Conservation (phyloP, 78 protist genomes). For the Chrysochromulina parva region DNA sequence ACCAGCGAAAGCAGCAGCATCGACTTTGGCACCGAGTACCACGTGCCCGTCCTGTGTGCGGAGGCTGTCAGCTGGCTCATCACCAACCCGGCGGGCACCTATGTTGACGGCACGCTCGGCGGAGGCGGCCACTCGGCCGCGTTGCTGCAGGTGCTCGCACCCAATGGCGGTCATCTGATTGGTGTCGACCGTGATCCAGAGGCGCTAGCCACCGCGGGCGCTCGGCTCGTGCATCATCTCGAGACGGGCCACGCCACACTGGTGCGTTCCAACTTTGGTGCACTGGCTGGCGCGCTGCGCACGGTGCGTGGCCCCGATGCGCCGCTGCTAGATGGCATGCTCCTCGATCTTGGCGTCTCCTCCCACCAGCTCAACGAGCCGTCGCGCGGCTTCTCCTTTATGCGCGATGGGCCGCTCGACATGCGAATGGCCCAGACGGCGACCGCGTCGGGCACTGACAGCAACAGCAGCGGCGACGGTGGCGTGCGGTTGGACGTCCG, state of each 20-base stretch:
- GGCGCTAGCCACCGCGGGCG: neutral
- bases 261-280: neutral
- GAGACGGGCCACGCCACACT: neutral
- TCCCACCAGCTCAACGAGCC: conserved; percentile 12
- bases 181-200: conserved; percentile 20
- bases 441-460: neutral
- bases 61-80: neutral
- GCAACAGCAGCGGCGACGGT: no score
- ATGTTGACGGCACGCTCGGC: conserved; percentile 7
- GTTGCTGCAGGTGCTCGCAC: neutral
- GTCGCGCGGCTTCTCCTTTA: conserved; percentile 32
- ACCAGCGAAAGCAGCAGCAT: no score
- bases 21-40: neutral
- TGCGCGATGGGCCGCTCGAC: conserved; percentile 34
- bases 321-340: neutral
- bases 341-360: conserved; percentile 28
- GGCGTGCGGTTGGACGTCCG: neutral
- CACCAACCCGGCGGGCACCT: neutral
- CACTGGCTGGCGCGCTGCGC: neutral
- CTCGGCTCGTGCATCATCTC: neutral
- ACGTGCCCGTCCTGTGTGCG: conserved; percentile 23
- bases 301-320: neutral
- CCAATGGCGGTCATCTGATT: neutral
- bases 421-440: conserved; percentile 37
- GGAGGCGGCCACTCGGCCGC: conserved; percentile 17